phyloP scores from a whole-genome alignment of 805 yeast species.

The Ogataea henricii region DNA sequence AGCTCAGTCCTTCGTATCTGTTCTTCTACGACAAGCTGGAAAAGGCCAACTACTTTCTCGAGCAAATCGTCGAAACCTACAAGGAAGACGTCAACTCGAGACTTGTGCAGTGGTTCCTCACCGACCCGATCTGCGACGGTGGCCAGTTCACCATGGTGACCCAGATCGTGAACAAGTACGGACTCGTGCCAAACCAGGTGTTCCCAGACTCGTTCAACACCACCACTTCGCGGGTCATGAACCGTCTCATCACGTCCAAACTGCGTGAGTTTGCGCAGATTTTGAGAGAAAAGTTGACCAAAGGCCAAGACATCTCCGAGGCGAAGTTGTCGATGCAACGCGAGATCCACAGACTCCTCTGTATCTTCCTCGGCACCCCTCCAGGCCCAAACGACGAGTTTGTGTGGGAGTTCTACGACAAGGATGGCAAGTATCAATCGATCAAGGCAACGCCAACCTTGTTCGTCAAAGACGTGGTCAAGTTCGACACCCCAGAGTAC shows the following conservation, averaged over 20 bases:
- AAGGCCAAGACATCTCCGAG: conserved; percentile 42
- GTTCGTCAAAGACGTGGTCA: conserved; percentile 59
- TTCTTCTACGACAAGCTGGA: conserved; percentile 87
- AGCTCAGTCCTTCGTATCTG: conserved; percentile 74
- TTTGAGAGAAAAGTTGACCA: conserved; percentile 50
- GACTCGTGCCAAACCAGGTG: conserved; percentile 70
- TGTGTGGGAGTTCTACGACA: conserved; percentile 75
- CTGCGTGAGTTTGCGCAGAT: conserved; percentile 77
- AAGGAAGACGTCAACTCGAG: conserved; percentile 69
- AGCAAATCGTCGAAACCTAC: conserved; percentile 71
- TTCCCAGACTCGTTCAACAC: conserved; percentile 70
- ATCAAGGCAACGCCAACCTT: conserved; percentile 62
- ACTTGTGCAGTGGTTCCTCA: conserved; percentile 62
- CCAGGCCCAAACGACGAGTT: conserved; percentile 70
- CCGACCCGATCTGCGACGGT: conserved; percentile 76
- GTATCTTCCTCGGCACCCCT: conserved; percentile 75
- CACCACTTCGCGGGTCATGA: conserved; percentile 53
- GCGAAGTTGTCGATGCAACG: conserved; percentile 46
- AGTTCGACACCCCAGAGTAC: conserved; percentile 49
- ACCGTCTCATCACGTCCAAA: conserved; percentile 64
- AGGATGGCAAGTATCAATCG: conserved; percentile 54
- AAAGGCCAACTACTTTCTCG: conserved; percentile 78
- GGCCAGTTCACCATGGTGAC: conserved; percentile 88
- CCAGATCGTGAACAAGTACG: conserved; percentile 77
- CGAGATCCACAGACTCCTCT: conserved; percentile 64